phyloP scores from a whole-genome alignment of 2,329 filamentous ascomycete genomes.

The Colletotrichum eremochloae region DNA sequence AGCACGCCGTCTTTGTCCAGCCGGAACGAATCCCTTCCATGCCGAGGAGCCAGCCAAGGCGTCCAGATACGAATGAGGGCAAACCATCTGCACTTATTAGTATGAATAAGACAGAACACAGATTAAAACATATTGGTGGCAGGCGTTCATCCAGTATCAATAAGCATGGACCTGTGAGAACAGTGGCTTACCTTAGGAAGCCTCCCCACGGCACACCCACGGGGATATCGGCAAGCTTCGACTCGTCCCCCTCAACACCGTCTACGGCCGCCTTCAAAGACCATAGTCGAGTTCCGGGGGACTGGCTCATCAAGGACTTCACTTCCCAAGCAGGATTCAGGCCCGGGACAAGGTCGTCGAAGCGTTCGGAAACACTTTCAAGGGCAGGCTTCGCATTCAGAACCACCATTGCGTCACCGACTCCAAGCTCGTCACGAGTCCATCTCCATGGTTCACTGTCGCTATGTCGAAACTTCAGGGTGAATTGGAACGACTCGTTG shows the following conservation, averaged over 20 bases:
- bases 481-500: slow-evolving; percentile 70
- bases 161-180: neutral
- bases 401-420: slow-evolving; percentile 73
- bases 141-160: neutral
- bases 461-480: slow-evolving; percentile 74
- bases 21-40: slow-evolving; percentile 76
- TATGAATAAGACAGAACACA: neutral
- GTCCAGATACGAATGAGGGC: slow-evolving; percentile 82
- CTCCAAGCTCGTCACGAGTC: slow-evolving; percentile 74
- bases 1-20: slow-evolving; percentile 84
- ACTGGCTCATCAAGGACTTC: slow-evolving; percentile 71
- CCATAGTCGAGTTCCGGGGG: slow-evolving; percentile 78
- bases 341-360: slow-evolving; percentile 69
- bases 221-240: slow-evolving; percentile 67
- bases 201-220: slow-evolving; percentile 74
- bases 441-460: slow-evolving; percentile 73
- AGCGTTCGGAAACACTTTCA: slow-evolving; percentile 51
- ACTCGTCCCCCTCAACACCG: slow-evolving; percentile 68
- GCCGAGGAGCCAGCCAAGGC: slow-evolving; percentile 90
- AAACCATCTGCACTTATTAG: slow-evolving; percentile 74
- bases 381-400: slow-evolving; percentile 54
- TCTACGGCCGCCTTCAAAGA: slow-evolving; percentile 70
- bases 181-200: slow-evolving; percentile 62
- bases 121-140: too few relatives aligned
- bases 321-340: slow-evolving; percentile 70